Evolutionary conservation across 2,329 filamentous ascomycete species (phyloP), one percentile per base, ranked within the genome.

Genomic region (Botryotinia narcissicola): DNA sequence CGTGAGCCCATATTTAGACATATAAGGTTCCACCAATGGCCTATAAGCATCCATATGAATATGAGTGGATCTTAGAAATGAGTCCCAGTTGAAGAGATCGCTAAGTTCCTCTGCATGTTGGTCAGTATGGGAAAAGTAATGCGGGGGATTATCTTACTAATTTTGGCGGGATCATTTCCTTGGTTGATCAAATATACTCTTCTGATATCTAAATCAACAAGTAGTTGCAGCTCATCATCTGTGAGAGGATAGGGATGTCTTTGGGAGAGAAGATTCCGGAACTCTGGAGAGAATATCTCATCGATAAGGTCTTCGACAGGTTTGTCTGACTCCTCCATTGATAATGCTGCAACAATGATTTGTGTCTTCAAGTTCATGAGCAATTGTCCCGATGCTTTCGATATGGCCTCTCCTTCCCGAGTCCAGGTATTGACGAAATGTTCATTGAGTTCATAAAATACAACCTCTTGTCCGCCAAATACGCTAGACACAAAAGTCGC

Each of bases 361-460:
- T 91, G 90, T 1, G 90, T 91, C 81, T 92, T 92, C 29, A 92
- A 81, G 75, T 91, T 89, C 22, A 91, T 83, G 76, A 87, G 90
- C 40, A 92, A 82, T 22, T 86, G 85, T 2, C 87, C 88, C 77
- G 90, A 88, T 74, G 86, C 87, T 77, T 89, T 89, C 32, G 89
- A 81, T 35, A 92, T 80, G 18, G 87, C 84, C 54, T 85, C 85
- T 37, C 88, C 87, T 72, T 89, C 85, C 0, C 88, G 87, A 14
- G 90, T 87, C 78, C 91, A 91, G 0, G 88, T 88, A 62, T 90
- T 86, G 37, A 91, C 83, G 78, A 91, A 91, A 76, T 87, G 84
- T 62, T 89, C 86, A 77, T 91, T 89, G 61, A 91, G 81, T 75
- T 91, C 87, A 67, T 86, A 87, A 77, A 91, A 90, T 16, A 88